Evolutionary conservation across 2,329 filamentous ascomycete genomes (phyloP), one percentile per base, ranked within the genome.

Genomic region (Claviceps cyperi): DNA sequence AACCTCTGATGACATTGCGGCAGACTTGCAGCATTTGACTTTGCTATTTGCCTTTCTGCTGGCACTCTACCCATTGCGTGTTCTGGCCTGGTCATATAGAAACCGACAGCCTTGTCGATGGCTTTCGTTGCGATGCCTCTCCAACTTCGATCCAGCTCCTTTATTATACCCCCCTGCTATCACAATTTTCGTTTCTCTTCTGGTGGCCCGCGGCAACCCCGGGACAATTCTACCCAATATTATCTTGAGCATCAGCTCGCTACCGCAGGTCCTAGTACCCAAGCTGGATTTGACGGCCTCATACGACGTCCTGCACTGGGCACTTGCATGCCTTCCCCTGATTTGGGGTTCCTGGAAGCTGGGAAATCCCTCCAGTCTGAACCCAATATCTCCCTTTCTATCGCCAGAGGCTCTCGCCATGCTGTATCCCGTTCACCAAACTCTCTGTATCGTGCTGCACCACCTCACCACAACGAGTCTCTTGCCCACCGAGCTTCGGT

Each of bases 381-480:
- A 17, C 66, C 47, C 57, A 6, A 53, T 54, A 2, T 53, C 57
- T 28, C 49, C 54, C 11, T 56, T 56, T 51, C 49, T 83, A 19
- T 64, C 77, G 46, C 52, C 11, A 24, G 84, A 89, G 63, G 69
- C 69, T 8, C 66, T 83, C 36, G 71, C 77, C 28, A 69, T 85
- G 51, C 66, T 96, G 51, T 95, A 91, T 62, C 87, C 91, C 15
- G 70, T 97, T 43, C 90, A 96, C 60, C 84, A 86, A 64, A 81
- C 81, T 32, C 70, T 95, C 22, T 80, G 86, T 60, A 72, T 76
- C 32, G 79, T 86, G 32, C 65, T 97, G 50, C 80, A 86, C 58
- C 82, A 86, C 61, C 75, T 97, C 54, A 91, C 90, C 1, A 91
- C 87, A 0, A 94, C 89, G 1, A 96, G 90, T 65, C 75, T 97